These are phyloP conservation scores for Spathaspora boniae DNA, from an alignment of 805 yeast species.

Conservation along the genomic window DNA sequence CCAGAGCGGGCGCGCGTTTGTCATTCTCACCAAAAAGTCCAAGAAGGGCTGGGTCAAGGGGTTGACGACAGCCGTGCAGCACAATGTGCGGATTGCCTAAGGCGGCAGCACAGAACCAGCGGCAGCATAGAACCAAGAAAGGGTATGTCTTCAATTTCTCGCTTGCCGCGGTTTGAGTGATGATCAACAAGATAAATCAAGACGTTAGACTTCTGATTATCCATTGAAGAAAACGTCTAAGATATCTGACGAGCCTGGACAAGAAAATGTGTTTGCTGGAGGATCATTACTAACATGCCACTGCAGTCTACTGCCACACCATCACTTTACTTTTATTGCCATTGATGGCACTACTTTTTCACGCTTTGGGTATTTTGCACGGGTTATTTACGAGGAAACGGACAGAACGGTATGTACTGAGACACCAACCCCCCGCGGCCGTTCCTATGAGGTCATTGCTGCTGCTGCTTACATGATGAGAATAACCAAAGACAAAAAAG, in stretches of 20 bases:
- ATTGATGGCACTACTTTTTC: too few species aligned
- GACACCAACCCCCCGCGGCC: too few species aligned
- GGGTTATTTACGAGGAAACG: too few species aligned
- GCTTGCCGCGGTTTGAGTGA: conserved; percentile 17
- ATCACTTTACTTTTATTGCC: too few species aligned
- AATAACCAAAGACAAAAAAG: conserved; percentile 7
- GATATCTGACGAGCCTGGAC: conserved; percentile 24
- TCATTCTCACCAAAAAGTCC: conserved; percentile 66
- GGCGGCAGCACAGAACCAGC: not conserved
- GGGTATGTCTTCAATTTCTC: not conserved
- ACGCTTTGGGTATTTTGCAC: not conserved
- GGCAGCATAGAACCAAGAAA: conserved; percentile 9
- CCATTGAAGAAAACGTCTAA: conserved; percentile 32
- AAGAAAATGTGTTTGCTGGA: too few species aligned
- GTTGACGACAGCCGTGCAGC: conserved; percentile 63
- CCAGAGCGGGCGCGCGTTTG: conserved; percentile 80
- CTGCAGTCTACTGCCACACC: too few species aligned
- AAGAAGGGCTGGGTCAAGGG: conserved; percentile 82
- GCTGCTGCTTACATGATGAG: conserved; percentile 7
- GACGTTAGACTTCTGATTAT: conserved; percentile 42
- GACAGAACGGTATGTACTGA: too few species aligned
- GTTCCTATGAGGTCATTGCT: too few species aligned
- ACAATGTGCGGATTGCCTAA: conserved; percentile 37
- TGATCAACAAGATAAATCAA: conserved; percentile 30
- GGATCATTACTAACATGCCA: too few species aligned